Base-by-base conservation (phyloP, 2,329 filamentous ascomycete species). In the Nannizzia gypsea region DNA sequence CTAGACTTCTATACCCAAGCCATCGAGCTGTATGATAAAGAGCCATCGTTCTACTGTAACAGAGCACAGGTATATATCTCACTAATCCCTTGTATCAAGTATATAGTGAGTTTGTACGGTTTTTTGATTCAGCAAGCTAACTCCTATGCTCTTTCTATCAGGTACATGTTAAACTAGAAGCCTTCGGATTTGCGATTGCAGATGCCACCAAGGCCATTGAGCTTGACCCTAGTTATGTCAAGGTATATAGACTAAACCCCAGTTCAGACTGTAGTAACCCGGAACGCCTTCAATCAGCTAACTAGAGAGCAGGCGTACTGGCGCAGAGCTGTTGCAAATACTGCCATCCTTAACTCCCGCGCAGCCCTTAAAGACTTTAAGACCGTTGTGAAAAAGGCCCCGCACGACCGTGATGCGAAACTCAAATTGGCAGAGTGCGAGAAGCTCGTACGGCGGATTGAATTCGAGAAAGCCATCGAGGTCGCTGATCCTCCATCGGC, bases 391-490 rank as follows among this genome's bases (percentile, higher is more conserved):
- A 88, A 85, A 75, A 87, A 92, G 72, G 90, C 91, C 61, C 92
- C 93, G 2, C 79, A 77, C 67, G 96, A 96, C 75, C 90, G 90
- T 68, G 90, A 93, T 77, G 92, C 91, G 60, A 91, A 89, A 73
- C 79, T 95, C 66, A 96, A 95, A 78, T 79, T 95, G 67, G 85
- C 89, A 63, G 92, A 97, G 70, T 96, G 91, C 76, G 89, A 96
- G 73, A 96, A 95, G 80, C 84, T 96, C 67, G 89, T 97, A 65
- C 90, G 92, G 70, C 87, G 92, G 68, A 78, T 92, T 69, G 89
- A 93, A 63, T 99, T 99, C 75, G 87, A 95, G 67, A 90, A 89
- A 67, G 93, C 93, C 34, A 99, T 97, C 67, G 92, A 97, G 72
- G 83, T 97, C 52, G 85, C 87, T 61, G 93, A 97, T 67, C 89